Evolutionary conservation across 768 basidiomycete genomes (phyloP).

Genomic region (Pilatotrama ljubarskyi): DNA sequence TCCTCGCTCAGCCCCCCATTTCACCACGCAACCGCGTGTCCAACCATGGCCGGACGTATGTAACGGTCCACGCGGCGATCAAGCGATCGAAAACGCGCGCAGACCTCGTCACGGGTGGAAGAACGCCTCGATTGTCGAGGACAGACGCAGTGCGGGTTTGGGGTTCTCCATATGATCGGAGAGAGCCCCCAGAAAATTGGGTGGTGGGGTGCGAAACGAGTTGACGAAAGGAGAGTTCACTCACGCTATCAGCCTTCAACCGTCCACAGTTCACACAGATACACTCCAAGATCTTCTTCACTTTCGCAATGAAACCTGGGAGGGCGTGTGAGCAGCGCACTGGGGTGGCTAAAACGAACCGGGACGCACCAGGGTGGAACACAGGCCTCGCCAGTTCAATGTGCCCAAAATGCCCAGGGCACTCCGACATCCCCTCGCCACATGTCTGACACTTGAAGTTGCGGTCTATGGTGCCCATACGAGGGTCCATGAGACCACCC

Average conservation of each 20-base stretch:
- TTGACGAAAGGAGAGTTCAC: constrained; percentile 76
- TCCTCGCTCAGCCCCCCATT: constrained; percentile 98
- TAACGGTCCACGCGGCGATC: constrained; percentile 80
- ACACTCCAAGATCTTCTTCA: constrained; percentile 99
- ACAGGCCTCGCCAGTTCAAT: constrained; percentile 97
- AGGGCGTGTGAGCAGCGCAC: background rate
- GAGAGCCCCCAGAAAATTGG: constrained; percentile 99
- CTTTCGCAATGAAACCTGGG: constrained; percentile 93
- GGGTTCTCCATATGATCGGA: constrained; percentile 90
- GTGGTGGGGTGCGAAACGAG: constrained; percentile 91
- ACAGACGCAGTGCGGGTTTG: constrained; percentile 84
- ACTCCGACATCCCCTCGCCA: constrained; percentile 99
- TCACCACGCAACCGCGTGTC: constrained; percentile 90
- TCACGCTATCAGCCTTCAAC: constrained; percentile 96
- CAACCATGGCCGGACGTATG: constrained; percentile 74
- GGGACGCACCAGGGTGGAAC: constrained; percentile 84
- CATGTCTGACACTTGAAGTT: constrained; percentile 99
- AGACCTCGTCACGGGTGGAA: constrained; percentile 72
- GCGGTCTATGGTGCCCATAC: constrained; percentile 96
- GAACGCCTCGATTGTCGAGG: constrained; percentile 82
- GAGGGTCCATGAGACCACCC: constrained; percentile 95
- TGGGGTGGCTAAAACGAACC: background rate
- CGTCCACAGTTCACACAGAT: constrained; percentile 99
- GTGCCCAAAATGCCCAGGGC: constrained; percentile 99
- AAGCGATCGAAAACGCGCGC: constrained; percentile 93